Base-by-base conservation (phyloP, 345 rosid species). In the Populus davidiana region DNA sequence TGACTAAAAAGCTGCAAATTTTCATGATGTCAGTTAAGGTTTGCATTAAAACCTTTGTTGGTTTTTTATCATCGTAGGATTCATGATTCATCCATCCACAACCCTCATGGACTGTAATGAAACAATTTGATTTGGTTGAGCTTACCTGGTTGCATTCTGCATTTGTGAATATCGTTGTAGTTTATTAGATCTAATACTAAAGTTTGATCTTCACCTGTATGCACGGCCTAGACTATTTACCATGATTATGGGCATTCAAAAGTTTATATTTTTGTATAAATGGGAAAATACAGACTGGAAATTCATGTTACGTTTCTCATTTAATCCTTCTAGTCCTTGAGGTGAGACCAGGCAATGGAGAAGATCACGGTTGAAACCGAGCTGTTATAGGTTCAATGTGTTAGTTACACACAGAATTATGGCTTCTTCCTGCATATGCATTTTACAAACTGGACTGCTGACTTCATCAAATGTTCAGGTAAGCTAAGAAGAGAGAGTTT, bases 401-500 rank as follows among this genome's bases (percentile, higher is more conserved):
- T 50, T 50, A 16, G 21, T 50, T 50, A 50, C 0, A n/a, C 4
- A 50, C 56, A 50, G 21, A 50, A 50, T 49, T 16, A 49, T 49
- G 52, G 52, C 5, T 49, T 49, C 1, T 49, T 49, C 52, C 20
- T 49, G 52, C 52, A 16, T 50, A 17, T 50, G 56, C 56, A 17
- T 50, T 50, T 50, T 16, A 50, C 56, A 50, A 50, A 50, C 56
- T 50, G 8, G 56, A 50, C 56, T 50, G 5, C 56, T 50, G 56
- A 50, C 6, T 50, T 50, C 56, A 50, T 71, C 52, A 76, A n/a
- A 73, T 85, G 25, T 72, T 66, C 85, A 89, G 93, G 88, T 70
- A 85, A 83, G 78, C 69, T 67, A 71, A 81, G 83, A 75, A 88
- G 83, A 75, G 88, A 85, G 79, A 71, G 74, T 9, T 87, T 74